Base-by-base conservation (phyloP, 1,284 basidiomycete genomes). In the Apiotrichum mycotoxinovorans region DNA sequence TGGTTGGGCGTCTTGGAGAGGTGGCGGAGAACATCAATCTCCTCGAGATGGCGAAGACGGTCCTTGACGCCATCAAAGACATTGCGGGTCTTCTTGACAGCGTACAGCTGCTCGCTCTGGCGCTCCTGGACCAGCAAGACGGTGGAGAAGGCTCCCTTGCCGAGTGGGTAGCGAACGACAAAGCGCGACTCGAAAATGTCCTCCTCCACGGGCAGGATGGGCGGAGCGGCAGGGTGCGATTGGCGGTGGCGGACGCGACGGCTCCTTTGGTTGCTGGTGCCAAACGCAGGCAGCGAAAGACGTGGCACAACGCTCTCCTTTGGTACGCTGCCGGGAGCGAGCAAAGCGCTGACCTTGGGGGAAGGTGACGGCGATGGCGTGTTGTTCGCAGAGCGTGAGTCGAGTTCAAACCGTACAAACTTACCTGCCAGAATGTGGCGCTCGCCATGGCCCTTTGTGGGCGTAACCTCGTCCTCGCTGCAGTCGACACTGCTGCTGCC, bases 81-180 rank as follows among this genome's bases (percentile, higher is more conserved):
- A 9, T 77, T 77, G 79, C 96, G 93, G 51, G 91, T 94, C 74
- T 89, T 88, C 83, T 99, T 98, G 67, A 99, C 86, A 2, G 96
- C 96, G 74, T 83, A 96, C 23, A 91, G 79, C 38, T 79, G 77
- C 5, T 77, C 74, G 1, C 75, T 83, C 59, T 81, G 76, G 73
- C 88, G 86, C 66, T 86, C 83, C 61, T 85, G 83, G 9, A 92
- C 95, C 78, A 93, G 95, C 77, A 94, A 85, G 15, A 93, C 95
- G 65, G 89, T 88, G 41, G 92, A 93, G 78, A 98, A 98, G 69
- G 95, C 91, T 18, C 96, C 96, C 56, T 87, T 86, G 5, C 96
- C 96, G 20, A 98, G 81, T 65, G 87, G 84, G 56, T 90, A 87
- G 33, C 91, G 79, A 57, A 89, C 86, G 26, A 86, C 82, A 72